Percentiles rank a stretch among this genome's conserved stretches.
phyloP scores from a whole-genome alignment of 106 monocot species.

The Iris macrosiphon region DNA sequence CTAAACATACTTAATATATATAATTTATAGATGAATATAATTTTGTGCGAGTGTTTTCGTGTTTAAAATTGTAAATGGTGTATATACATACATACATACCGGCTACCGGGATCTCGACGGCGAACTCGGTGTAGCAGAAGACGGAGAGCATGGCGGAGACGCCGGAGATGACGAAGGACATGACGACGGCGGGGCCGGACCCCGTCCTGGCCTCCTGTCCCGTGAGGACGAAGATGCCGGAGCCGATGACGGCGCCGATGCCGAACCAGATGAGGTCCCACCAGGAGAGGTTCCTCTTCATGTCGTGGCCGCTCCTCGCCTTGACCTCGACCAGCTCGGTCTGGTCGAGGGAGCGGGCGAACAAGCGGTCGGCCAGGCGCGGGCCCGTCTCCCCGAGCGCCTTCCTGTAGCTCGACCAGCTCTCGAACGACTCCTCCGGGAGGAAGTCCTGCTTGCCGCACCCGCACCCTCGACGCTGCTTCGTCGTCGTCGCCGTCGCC shows the following conservation, averaged over 20 bases:
- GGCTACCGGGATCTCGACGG: conserved; percentile 81
- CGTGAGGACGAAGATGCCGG: conserved; percentile 86
- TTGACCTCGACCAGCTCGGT: conserved; percentile 42
- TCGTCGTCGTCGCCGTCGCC: not conserved
- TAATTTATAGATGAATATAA: too few relatives aligned
- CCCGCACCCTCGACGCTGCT: conserved; percentile 11
- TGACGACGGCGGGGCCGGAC: conserved; percentile 61
- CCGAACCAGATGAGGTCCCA: conserved; percentile 96
- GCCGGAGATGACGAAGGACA: conserved; percentile 70
- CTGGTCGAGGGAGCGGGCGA: conserved; percentile 31
- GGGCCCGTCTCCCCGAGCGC: conserved; percentile 34
- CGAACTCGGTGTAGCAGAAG: conserved; percentile 89
- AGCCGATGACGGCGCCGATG: conserved; percentile 82
- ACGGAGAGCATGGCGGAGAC: conserved; percentile 81
- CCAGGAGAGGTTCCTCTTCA: conserved; percentile 65
- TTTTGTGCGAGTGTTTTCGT: too few relatives aligned
- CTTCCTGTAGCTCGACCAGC: conserved; percentile 27
- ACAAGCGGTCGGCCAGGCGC: conserved; percentile 32
- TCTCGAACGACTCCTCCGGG: conserved; percentile 48
- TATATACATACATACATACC: conserved; percentile 32
- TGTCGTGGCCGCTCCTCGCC: conserved; percentile 65
- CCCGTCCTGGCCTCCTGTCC: conserved; percentile 49
- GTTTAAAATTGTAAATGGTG: too few relatives aligned
- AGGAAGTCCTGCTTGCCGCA: conserved; percentile 31
- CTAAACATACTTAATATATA: too few relatives aligned